Evolutionary conservation across 176 grass and related monocot species (phyloP).

Genomic region (Guadua angustifolia): DNA sequence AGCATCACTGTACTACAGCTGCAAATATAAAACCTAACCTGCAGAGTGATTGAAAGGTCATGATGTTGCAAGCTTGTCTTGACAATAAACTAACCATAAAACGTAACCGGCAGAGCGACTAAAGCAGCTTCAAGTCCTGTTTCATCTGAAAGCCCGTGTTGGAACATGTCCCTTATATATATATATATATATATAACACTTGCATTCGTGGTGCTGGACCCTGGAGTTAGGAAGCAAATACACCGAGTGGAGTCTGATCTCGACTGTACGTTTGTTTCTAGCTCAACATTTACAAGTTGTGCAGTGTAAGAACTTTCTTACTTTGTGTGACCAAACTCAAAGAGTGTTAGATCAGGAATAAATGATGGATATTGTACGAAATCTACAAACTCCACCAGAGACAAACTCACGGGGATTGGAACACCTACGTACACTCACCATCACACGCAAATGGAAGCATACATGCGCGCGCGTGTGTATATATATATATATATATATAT

Average conservation of each 20-base stretch:
- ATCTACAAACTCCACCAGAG: background rate
- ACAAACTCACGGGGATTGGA: background rate
- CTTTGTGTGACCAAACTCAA: background rate
- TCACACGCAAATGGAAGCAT: background rate
- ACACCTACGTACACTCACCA: background rate
- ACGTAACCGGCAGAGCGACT: too few species aligned
- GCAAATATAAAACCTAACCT: background rate
- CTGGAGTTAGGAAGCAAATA: too few species aligned
- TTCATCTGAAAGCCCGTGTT: slow-evolving; percentile 30
- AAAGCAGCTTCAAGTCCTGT: background rate
- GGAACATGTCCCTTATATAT: background rate
- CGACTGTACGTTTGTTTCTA: too few species aligned
- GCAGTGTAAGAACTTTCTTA: background rate
- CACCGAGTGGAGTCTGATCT: too few species aligned
- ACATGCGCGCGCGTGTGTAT: too few species aligned
- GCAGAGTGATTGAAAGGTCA: background rate
- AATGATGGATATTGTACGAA: background rate
- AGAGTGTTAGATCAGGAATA: background rate
- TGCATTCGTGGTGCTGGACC: too few species aligned
- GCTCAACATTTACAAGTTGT: background rate
- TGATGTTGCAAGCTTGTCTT: background rate
- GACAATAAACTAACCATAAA: too few species aligned
- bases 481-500: too few species aligned
- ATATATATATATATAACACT: too few species aligned
- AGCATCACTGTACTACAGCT: background rate